Evolutionary conservation across 192 early-diverging fungal genomes (phyloP).

Genomic region (Helicostylum pulchrum): DNA sequence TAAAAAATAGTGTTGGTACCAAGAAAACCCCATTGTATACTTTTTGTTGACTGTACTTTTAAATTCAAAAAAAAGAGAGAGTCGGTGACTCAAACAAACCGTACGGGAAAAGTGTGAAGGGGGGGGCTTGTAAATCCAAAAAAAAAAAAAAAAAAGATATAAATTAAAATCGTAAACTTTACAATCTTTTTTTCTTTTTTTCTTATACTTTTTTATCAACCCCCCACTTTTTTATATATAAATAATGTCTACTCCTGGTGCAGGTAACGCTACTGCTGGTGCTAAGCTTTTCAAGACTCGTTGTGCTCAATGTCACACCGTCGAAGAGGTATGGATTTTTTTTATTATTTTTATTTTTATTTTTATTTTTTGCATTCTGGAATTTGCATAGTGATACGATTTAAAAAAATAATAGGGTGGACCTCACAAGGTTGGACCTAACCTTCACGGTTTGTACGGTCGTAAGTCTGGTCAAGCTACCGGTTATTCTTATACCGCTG

Average conservation of each 20-base stretch:
- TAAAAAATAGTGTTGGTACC: too few species aligned
- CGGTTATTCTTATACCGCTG: slow-evolving; percentile 91
- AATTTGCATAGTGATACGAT: too few species aligned
- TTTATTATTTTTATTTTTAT: too few species aligned
- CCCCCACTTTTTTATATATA: slow-evolving; percentile 6
- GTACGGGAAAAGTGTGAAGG: too few species aligned
- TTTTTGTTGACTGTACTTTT: too few species aligned
- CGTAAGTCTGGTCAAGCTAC: slow-evolving; percentile 81
- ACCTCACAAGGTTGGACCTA: slow-evolving; percentile 95
- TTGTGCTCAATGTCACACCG: slow-evolving; percentile 97
- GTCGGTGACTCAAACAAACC: too few species aligned
- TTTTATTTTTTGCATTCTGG: not conserved
- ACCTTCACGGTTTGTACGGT: slow-evolving; percentile 90
- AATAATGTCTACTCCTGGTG: slow-evolving; percentile 19
- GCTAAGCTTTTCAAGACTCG: slow-evolving; percentile 90
- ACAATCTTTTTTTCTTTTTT: not conserved
- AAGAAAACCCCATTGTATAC: too few species aligned
- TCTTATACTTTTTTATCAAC: not conserved
- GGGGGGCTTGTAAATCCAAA: too few species aligned
- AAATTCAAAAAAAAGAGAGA: too few species aligned
- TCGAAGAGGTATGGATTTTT: slow-evolving; percentile 72
- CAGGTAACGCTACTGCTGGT: slow-evolving; percentile 37
- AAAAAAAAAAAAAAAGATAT: too few species aligned
- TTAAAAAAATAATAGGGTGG: slow-evolving; percentile 48
- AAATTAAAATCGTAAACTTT: not conserved